Conservation (phyloP, 1,284 basidiomycete genomes). For the Boletus calvinii region DNA sequence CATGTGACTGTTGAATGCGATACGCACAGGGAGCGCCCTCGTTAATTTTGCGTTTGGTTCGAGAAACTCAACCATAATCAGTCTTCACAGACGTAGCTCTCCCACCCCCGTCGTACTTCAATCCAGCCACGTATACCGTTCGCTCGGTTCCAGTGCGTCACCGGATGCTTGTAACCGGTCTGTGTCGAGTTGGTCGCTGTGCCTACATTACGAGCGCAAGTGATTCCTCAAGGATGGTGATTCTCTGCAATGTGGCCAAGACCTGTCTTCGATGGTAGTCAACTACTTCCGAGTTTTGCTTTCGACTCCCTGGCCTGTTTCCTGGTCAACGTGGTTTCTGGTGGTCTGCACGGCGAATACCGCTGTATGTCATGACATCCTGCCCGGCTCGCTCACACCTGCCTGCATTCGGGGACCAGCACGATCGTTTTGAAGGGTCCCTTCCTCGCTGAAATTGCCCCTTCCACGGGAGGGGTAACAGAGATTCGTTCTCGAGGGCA, state of each 20-base stretch:
- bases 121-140: slow-evolving; percentile 20
- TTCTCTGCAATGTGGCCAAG: slow-evolving; percentile 23
- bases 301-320: slow-evolving; percentile 23
- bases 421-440: slow-evolving; percentile 1
- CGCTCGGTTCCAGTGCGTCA: slow-evolving; percentile 19
- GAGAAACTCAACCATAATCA: slow-evolving; percentile 13
- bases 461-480: slow-evolving; percentile 25
- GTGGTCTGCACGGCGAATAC: slow-evolving; percentile 9
- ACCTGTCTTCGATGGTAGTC: slow-evolving; percentile 22
- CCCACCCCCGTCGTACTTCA: slow-evolving; percentile 27
- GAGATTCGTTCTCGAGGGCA: slow-evolving; percentile 37
- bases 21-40: slow-evolving; percentile 32
- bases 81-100: slow-evolving; percentile 23
- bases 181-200: slow-evolving; percentile 1
- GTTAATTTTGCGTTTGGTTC: slow-evolving; percentile 10
- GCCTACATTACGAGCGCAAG: slow-evolving; percentile 6
- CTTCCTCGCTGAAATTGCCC: slow-evolving; percentile 25
- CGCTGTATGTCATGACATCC: slow-evolving; percentile 6
- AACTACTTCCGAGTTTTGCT: slow-evolving; percentile 13
- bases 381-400: slow-evolving; percentile 8
- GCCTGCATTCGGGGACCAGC: slow-evolving; percentile 12
- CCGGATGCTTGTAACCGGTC: slow-evolving; percentile 20
- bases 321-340: slow-evolving; percentile 9
- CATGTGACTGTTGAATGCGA: slow-evolving; percentile 27
- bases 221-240: slow-evolving; percentile 1